Conservation (phyloP, 805 yeast genomes). For the Candida nemodendra region DNA sequence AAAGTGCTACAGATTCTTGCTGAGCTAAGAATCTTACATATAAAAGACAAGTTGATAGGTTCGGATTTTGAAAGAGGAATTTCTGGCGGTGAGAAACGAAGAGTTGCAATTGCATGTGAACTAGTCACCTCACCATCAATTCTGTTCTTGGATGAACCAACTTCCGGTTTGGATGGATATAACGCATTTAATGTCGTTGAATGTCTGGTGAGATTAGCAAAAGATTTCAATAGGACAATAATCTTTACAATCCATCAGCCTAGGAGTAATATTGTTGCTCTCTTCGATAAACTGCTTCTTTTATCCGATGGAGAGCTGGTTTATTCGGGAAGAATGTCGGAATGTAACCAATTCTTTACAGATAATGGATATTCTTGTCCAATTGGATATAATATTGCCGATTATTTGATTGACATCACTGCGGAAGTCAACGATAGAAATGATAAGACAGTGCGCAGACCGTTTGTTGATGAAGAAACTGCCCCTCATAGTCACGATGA, state of each 20-base stretch:
- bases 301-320: slow-evolving; percentile 83
- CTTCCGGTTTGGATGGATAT: slow-evolving; percentile 92
- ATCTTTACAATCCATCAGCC: slow-evolving; percentile 97
- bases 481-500: slow-evolving; percentile 27
- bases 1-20: slow-evolving; percentile 82
- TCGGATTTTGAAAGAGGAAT: slow-evolving; percentile 88
- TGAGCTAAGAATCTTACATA: slow-evolving; percentile 79
- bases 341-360: slow-evolving; percentile 72
- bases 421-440: slow-evolving; percentile 38
- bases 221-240: slow-evolving; percentile 80
- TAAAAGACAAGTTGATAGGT: slow-evolving; percentile 85
- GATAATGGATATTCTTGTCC: slow-evolving; percentile 82
- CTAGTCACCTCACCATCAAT: slow-evolving; percentile 85
- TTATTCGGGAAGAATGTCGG: slow-evolving; percentile 81
- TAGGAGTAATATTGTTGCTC: slow-evolving; percentile 88
- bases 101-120: slow-evolving; percentile 93
- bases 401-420: slow-evolving; percentile 86
- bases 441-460: not conserved
- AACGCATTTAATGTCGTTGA: slow-evolving; percentile 92
- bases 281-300: slow-evolving; percentile 79
- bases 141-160: slow-evolving; percentile 85
- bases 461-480: slow-evolving; percentile 15
- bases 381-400: slow-evolving; percentile 88
- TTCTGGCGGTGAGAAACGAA: slow-evolving; percentile 87
- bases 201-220: slow-evolving; percentile 73